Evolutionary conservation across 306 rosid genomes (phyloP).

Genomic region (Citrullus colocynthis): DNA sequence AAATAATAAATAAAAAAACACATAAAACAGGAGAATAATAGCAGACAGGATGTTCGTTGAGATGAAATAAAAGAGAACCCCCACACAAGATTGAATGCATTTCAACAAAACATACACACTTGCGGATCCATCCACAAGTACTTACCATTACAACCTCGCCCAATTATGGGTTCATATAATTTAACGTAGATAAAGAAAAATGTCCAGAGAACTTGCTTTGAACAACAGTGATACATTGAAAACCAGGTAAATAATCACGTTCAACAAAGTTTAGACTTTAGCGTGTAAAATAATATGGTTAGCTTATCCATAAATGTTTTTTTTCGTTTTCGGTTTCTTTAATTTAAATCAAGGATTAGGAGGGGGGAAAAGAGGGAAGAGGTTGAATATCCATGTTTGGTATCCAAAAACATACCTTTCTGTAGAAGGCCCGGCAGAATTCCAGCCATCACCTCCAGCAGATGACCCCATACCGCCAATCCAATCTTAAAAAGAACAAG

Average conservation of each 20-base stretch:
- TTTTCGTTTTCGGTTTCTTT: not conserved
- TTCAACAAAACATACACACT: too few relatives aligned
- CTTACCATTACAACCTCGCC: too few relatives aligned
- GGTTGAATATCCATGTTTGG: not conserved
- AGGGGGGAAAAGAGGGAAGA: not conserved
- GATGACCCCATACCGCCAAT: slow-evolving; percentile 52
- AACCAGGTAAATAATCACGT: not conserved
- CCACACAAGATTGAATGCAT: too few relatives aligned
- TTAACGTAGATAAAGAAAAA: too few relatives aligned
- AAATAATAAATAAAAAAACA: too few relatives aligned
- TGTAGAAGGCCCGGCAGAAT: slow-evolving; percentile 35
- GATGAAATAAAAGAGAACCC: too few relatives aligned
- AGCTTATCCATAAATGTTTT: not conserved
- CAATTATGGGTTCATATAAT: too few relatives aligned
- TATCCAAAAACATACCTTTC: slow-evolving; percentile 38
- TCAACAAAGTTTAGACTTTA: not conserved
- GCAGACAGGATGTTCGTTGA: too few relatives aligned
- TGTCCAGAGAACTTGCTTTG: not conserved
- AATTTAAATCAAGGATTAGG: not conserved
- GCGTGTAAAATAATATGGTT: too few relatives aligned
- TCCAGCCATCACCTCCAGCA: slow-evolving; percentile 46
- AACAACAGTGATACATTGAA: not conserved
- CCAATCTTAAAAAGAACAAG: slow-evolving; percentile 52
- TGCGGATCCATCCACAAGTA: too few relatives aligned
- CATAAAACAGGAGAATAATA: too few relatives aligned